Evolutionary conservation across 2,329 filamentous ascomycete genomes (phyloP).

Genomic region (Aspergillus viridinutans): DNA sequence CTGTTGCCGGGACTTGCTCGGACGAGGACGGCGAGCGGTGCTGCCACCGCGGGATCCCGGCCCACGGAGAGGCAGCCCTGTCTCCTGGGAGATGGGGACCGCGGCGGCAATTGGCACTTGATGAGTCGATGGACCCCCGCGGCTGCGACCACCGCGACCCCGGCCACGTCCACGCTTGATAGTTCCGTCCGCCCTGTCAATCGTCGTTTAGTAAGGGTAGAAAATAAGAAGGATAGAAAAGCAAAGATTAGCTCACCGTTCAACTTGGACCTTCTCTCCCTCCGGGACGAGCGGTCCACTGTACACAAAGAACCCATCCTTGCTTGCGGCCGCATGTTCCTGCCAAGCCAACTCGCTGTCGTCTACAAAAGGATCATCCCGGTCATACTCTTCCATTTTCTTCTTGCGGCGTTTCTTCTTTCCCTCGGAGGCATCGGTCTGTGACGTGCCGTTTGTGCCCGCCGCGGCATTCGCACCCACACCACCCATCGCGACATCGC

Average conservation of each 20-base stretch:
- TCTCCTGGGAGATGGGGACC: conserved; percentile 83
- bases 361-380: conserved; percentile 69
- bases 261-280: conserved; percentile 68
- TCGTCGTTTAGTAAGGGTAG: conserved; percentile 17
- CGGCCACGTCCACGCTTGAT: conserved; percentile 60
- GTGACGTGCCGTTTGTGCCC: conserved; percentile 57
- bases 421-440: conserved; percentile 52
- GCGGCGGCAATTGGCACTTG: conserved; percentile 72
- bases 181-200: conserved; percentile 63
- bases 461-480: conserved; percentile 37
- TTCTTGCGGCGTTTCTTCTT: conserved; percentile 73
- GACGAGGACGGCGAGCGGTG: conserved; percentile 72
- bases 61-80: conserved; percentile 67
- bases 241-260: conserved; percentile 48
- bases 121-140: conserved; percentile 60
- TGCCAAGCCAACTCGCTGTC: conserved; percentile 95
- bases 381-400: conserved; percentile 64
- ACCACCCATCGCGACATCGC: conserved; percentile 40
- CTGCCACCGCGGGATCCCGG: conserved; percentile 74
- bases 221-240: conserved; percentile 5
- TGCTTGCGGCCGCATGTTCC: conserved; percentile 86
- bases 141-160: conserved; percentile 51
- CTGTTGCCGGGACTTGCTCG: conserved; percentile 78
- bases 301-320: conserved; percentile 98
- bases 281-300: conserved; percentile 86